These are phyloP conservation scores for Venturia asperata DNA, from an alignment of 2,329 filamentous ascomycete species.

Conservation along the genomic window DNA sequence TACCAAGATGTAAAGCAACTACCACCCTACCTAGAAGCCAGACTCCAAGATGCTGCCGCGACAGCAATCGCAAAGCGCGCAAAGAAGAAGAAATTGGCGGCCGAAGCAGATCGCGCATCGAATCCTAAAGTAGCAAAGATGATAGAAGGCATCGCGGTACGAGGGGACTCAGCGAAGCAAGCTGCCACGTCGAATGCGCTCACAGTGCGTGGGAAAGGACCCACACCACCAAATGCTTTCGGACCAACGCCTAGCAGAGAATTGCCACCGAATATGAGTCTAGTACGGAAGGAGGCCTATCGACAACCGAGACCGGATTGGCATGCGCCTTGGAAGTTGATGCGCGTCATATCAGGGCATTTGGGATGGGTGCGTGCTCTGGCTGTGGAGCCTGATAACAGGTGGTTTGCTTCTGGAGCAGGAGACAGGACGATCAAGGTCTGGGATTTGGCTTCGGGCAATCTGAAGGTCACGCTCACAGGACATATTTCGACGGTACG, in stretches of 20 bases:
- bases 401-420: slow-evolving; percentile 95
- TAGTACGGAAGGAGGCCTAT: slow-evolving; percentile 57
- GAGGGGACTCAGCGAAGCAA: slow-evolving; percentile 35
- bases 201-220: slow-evolving; percentile 43
- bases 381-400: slow-evolving; percentile 89
- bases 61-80: slow-evolving; percentile 51
- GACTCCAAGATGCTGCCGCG: slow-evolving; percentile 58
- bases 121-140: slow-evolving; percentile 56
- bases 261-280: slow-evolving; percentile 44
- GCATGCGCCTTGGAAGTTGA: slow-evolving; percentile 97
- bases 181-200: slow-evolving; percentile 50
- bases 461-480: slow-evolving; percentile 77
- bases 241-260: slow-evolving; percentile 46
- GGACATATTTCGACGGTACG: slow-evolving; percentile 92
- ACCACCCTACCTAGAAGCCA: slow-evolving; percentile 69
- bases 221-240: slow-evolving; percentile 48
- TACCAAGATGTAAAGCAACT: slow-evolving; percentile 72
- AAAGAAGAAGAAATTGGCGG: slow-evolving; percentile 51
- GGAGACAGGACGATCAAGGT: slow-evolving; percentile 98
- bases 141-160: slow-evolving; percentile 56
- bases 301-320: slow-evolving; percentile 76
- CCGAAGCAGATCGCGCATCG: slow-evolving; percentile 42
- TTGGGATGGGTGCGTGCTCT: slow-evolving; percentile 87
- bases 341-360: slow-evolving; percentile 94
- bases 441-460: slow-evolving; percentile 88